Evolutionary conservation across 176 grass and related monocot genomes (phyloP).

Genomic region (Oryza coarctata): DNA sequence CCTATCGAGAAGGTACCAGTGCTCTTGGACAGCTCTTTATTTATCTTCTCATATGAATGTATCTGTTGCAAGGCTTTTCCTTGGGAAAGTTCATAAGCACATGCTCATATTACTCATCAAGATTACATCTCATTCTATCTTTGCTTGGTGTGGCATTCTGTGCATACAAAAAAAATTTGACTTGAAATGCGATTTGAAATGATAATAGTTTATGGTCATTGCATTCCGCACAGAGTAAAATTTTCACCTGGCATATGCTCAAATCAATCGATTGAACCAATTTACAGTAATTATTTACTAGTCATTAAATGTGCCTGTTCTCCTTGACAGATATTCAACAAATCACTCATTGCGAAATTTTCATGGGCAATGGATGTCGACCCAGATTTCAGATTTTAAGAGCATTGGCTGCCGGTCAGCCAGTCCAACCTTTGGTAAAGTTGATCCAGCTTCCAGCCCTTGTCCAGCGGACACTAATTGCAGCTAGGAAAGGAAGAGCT

Average conservation of each 20-base stretch:
- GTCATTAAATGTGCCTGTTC: not conserved
- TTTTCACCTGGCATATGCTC: not conserved
- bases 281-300: not conserved
- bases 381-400: slow-evolving; percentile 87
- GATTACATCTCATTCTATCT: not conserved
- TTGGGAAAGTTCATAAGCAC: not conserved
- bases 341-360: slow-evolving; percentile 86
- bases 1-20: slow-evolving; percentile 89
- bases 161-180: not conserved
- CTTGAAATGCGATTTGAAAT: not conserved
- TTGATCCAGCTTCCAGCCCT: slow-evolving; percentile 30
- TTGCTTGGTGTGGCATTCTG: not conserved
- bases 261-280: not conserved
- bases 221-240: not conserved
- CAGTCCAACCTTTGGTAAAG: not conserved
- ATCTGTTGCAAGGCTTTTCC: not conserved
- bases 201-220: not conserved
- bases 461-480: slow-evolving; percentile 31
- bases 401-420: slow-evolving; percentile 13
- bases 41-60: not conserved
- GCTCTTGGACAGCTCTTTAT: not conserved
- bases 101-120: not conserved
- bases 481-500: slow-evolving; percentile 60
- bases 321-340: slow-evolving; percentile 89
- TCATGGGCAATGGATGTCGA: slow-evolving; percentile 87